Evolutionary conservation across 441 rosid species (phyloP), one percentile per base, ranked within the genome.

Genomic region (Syzygium syzygioides): DNA sequence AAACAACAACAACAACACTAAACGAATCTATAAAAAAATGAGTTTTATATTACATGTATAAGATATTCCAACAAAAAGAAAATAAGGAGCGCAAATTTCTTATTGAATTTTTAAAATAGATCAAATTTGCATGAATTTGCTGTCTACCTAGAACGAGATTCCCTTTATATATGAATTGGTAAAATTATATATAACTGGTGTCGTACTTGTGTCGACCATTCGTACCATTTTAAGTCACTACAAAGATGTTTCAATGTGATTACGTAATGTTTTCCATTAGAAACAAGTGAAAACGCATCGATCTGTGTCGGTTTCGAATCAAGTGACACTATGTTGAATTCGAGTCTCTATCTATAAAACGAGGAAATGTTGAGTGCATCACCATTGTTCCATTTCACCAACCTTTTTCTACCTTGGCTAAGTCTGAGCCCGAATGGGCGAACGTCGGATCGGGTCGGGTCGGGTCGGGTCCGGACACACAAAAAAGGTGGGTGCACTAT

Each of bases 121-220:
- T 68, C 5, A 14, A 68, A 68, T 34, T 12, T 5, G 3, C 79
- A 66, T 5, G 5, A 1, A 64, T 9, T 9, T 17, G 3, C 4
- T 0, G 1, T 3, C 5, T 1, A 1, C 79, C 79, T 19, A 34
- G 19, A 11, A 10, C 3, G 5, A 34, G 9, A 19, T 68, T 34
- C 1, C 15, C 0, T 18, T 14, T 10, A 5, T 10, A 23, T 19
- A 10, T 14, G 19, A 26, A 68, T 12, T 11, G 3, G 4, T 19
- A 10, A 3, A 68, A 10, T 37, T 26, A 34, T 10, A 34, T 0
- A 19, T 2, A 34, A 10, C 0, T 0, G 0, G 2, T 0, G 0
- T 0, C 0, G 2, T 18, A 0, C 7, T 32, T 32, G 1, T 17
- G 41, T 55, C 0, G 14, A 34, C 14, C 26, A 68, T 34, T 19